These are phyloP conservation scores for Blastomyces percursus DNA, from an alignment of 2,329 filamentous ascomycete species.

Conservation along the genomic window DNA sequence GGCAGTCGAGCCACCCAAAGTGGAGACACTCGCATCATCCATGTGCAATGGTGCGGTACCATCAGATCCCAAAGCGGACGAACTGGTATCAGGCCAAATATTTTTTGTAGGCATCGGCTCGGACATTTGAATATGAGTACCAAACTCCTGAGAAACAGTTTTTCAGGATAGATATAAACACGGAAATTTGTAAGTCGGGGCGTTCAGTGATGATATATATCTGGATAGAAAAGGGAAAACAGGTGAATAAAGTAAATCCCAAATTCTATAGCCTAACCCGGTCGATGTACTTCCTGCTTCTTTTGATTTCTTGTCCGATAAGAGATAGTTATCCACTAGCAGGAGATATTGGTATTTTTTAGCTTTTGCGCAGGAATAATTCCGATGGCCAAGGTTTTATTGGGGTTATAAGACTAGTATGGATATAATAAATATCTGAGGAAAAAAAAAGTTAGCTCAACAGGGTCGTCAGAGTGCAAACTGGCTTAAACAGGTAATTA, in stretches of 20 bases:
- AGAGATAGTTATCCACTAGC: not conserved
- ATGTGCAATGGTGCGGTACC: not conserved
- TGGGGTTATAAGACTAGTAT: not conserved
- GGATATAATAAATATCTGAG: not conserved
- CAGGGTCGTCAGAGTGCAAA: not conserved
- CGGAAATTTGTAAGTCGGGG: not conserved
- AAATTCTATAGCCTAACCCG: not conserved
- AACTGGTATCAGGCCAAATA: conserved; percentile 14
- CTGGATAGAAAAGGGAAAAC: not conserved
- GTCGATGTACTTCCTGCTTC: not conserved
- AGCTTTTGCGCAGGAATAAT: not conserved
- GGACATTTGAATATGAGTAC: conserved; percentile 10
- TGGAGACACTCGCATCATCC: conserved; percentile 4
- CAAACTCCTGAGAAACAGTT: not conserved
- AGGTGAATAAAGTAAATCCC: not conserved
- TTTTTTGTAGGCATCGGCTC: conserved; percentile 9
- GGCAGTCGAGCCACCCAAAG: not conserved
- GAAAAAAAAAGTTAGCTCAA: not conserved
- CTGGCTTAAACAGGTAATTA: not conserved
- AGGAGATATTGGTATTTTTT: not conserved
- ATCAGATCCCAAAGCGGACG: conserved; percentile 12
- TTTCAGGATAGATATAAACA: not conserved
- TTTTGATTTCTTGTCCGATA: not conserved
- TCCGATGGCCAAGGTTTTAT: not conserved
- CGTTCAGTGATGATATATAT: not conserved